Conservation (phyloP, 2,329 filamentous ascomycete genomes). For the Ascochyta clinopodiicola region DNA sequence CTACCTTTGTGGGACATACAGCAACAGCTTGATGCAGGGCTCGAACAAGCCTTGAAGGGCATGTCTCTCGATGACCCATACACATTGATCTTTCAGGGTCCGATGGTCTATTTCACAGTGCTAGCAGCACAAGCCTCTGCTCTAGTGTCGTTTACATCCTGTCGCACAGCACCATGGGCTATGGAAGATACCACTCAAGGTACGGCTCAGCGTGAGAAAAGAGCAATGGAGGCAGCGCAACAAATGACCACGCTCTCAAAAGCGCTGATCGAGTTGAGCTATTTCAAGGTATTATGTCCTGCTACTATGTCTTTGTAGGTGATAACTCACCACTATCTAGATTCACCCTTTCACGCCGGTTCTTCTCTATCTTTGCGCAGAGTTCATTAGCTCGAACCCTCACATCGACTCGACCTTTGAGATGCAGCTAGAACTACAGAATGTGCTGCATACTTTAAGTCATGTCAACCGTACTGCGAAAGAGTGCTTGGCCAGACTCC, state of each 20-base stretch:
- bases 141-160: conserved; percentile 1
- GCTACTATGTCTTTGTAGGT: not conserved
- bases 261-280: conserved; percentile 5
- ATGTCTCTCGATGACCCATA: conserved; percentile 7
- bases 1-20: conserved; percentile 4
- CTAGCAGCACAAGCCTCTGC: conserved; percentile 2
- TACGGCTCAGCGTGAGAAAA: not conserved
- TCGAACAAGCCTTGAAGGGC: not conserved
- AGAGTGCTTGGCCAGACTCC: conserved; percentile 5
- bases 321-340: not conserved
- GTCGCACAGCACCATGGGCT: conserved; percentile 7
- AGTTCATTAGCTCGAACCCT: not conserved
- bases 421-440: conserved; percentile 2
- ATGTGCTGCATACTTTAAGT: not conserved
- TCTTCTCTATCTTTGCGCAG: conserved; percentile 2
- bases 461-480: conserved; percentile 1
- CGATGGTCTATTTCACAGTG: conserved; percentile 3
- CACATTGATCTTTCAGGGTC: conserved; percentile 3
- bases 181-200: not conserved
- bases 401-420: conserved; percentile 5
- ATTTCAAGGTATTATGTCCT: conserved; percentile 1
- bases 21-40: conserved; percentile 2
- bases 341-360: conserved; percentile 8
- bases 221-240: conserved; percentile 2
- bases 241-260: conserved; percentile 3